Base-by-base conservation (phyloP, 2,329 filamentous ascomycete genomes). In the Podosphaera fusca region DNA sequence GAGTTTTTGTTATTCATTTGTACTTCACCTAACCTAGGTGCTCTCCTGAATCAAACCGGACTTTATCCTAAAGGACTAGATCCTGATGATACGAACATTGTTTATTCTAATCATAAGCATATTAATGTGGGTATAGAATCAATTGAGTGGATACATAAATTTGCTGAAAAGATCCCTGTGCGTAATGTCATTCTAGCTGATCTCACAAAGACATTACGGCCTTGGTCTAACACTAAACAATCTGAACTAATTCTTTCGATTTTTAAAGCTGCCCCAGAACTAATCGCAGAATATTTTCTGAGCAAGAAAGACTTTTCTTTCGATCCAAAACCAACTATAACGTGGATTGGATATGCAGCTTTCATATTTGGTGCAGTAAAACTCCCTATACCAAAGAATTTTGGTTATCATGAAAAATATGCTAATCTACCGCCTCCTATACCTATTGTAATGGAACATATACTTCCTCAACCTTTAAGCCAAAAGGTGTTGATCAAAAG, bases 321-420 rank as follows among this genome's bases (percentile, higher is more conserved):
- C 60, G 89, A 96, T 47, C 89, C 92, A 0, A 96, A 95, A 66
- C 75, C 94, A 4, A 92, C 88, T 2, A 82, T 88, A 50, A 92
- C 88, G 0, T 98, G 92, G 92, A 85, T 96, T 62, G 89, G 90
- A 47, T 95, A 94, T 67, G 87, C 88, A 0, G 81, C 88, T 0
- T 87, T 96, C 60, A 71, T 98, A 4, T 94, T 94, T 69, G 85
- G 84, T 59, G 80, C 82, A 0, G 80, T 95, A 51, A 78, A 83
- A 58, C 72, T 94, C 40, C 80, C 82, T 1, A 73, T 95, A 1
- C 89, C 89, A 1, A 67, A 72, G 33, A 78, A 77, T 59, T 87
- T 90, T 65, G 87, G 87, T 10, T 79, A 81, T 62, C 74, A 74
- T 46, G 74, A 77, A 10, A 74, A 73, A 47, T 83, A 80, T 60